A percentile compares a stretch with the other conserved stretches of the same genome.
Evolutionary conservation across 108 stramenopile genomes (phyloP).

Genomic region (Conticribra guillardii): DNA sequence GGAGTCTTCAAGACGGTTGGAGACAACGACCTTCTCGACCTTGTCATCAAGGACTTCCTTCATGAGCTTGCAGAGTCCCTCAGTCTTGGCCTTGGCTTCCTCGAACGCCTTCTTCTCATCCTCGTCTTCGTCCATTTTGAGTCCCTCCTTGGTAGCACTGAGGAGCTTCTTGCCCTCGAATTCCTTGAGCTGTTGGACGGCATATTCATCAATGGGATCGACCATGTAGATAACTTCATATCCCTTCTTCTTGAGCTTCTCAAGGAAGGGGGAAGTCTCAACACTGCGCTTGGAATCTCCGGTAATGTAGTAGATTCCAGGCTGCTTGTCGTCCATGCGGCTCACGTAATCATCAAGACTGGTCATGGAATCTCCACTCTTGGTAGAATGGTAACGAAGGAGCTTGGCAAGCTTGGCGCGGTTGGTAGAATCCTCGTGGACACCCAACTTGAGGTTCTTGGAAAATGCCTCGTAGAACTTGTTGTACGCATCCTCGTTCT

Average conservation of each 20-base stretch:
- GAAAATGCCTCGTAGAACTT: conserved; percentile 99
- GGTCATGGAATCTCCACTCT: conserved; percentile 99
- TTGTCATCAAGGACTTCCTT: conserved; percentile 99
- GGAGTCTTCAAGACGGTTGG: conserved; percentile 97
- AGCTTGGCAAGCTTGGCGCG: conserved; percentile 99
- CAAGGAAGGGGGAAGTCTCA: conserved; percentile 99
- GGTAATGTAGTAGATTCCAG: conserved; percentile 99
- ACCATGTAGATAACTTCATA: conserved; percentile 99
- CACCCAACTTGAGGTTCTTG: conserved; percentile 99
- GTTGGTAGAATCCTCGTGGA: conserved; percentile 99
- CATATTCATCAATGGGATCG: conserved; percentile 99
- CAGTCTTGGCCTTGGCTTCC: conserved; percentile 97
- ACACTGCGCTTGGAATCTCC: conserved; percentile 99
- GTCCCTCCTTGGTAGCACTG: conserved; percentile 99
- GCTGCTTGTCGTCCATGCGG: conserved; percentile 98
- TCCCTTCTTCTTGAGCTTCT: conserved; percentile 99
- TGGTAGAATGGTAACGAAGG: conserved; percentile 98
- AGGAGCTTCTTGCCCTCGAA: conserved; percentile 99
- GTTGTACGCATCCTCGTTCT: conserved; percentile 99
- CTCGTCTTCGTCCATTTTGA: conserved; percentile 92
- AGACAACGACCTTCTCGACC: conserved; percentile 99
- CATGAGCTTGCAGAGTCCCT: conserved; percentile 99
- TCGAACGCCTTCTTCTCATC: conserved; percentile 99
- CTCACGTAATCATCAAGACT: conserved; percentile 98
- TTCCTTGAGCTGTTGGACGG: conserved; percentile 99